A percentile compares a stretch with the other conserved stretches of the same genome.
phyloP scores from a whole-genome alignment of 2,329 filamentous ascomycete species.

The Botryotinia globosa region DNA sequence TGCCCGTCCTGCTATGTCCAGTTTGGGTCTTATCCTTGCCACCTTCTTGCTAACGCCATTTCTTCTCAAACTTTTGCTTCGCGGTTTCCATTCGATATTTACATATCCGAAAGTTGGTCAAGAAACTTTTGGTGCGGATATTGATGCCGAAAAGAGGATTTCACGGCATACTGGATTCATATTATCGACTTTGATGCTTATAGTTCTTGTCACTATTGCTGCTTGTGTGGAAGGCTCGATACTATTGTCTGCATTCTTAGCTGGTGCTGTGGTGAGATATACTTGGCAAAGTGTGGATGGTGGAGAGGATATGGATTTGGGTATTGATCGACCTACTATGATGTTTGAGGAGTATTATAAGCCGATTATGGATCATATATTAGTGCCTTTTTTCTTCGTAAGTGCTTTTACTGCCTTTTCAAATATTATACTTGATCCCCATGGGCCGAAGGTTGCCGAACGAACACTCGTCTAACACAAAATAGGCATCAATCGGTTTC shows the following conservation, averaged over 20 bases:
- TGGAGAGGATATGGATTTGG: not conserved
- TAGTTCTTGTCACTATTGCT: slow-evolving; percentile 10
- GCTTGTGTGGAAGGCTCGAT: slow-evolving; percentile 15
- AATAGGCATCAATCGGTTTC: slow-evolving; percentile 19
- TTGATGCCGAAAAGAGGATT: not conserved
- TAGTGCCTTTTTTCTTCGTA: slow-evolving; percentile 62
- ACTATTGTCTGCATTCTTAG: slow-evolving; percentile 14
- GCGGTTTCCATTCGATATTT: not conserved
- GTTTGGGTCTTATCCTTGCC: not conserved
- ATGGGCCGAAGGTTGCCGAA: not conserved
- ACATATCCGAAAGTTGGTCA: not conserved
- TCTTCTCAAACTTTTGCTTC: not conserved
- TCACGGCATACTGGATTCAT: slow-evolving; percentile 11
- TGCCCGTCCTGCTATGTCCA: slow-evolving; percentile 14
- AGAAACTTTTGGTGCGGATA: not conserved
- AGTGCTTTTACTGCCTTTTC: slow-evolving; percentile 31
- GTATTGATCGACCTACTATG: slow-evolving; percentile 6
- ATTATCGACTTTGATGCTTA: not conserved
- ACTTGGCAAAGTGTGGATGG: not conserved
- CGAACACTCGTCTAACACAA: too few species aligned
- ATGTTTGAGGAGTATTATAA: slow-evolving; percentile 36
- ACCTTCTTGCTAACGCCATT: not conserved
- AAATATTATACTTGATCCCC: not conserved
- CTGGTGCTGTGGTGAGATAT: slow-evolving; percentile 13
- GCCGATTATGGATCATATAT: slow-evolving; percentile 41